phyloP scores from a whole-genome alignment of 2,329 filamentous ascomycete genomes.

The Arthrobotrys musiformis region DNA sequence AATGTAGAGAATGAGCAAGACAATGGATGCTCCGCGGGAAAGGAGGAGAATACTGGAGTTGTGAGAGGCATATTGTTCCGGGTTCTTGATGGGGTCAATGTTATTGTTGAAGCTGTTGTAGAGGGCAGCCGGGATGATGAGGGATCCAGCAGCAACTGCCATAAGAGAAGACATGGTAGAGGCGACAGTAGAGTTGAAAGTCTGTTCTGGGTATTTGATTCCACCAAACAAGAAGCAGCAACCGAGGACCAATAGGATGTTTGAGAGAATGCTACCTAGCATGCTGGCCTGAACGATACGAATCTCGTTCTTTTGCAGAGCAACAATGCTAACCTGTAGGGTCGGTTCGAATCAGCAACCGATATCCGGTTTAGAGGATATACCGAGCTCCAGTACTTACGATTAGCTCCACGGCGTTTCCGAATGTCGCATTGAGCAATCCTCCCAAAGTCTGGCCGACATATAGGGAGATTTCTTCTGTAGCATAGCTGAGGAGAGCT shows the following conservation, averaged over 20 bases:
- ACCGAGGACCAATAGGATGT: conserved; percentile 83
- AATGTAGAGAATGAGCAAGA: conserved; percentile 78
- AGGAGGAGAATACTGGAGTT: conserved; percentile 63
- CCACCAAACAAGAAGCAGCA: conserved; percentile 84
- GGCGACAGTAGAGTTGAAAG: conserved; percentile 79
- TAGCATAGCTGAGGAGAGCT: conserved; percentile 78
- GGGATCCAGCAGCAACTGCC: conserved; percentile 73
- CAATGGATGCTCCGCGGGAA: conserved; percentile 79
- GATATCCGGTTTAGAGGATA: not conserved
- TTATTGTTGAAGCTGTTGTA: conserved; percentile 58
- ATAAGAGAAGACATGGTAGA: conserved; percentile 77
- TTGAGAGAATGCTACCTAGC: conserved; percentile 94
- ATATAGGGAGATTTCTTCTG: conserved; percentile 78
- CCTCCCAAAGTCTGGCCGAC: conserved; percentile 80
- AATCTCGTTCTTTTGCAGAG: conserved; percentile 84
- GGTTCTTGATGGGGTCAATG: conserved; percentile 54
- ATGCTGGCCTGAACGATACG: conserved; percentile 97
- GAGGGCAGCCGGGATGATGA: conserved; percentile 76
- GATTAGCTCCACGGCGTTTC: conserved; percentile 82
- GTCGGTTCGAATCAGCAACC: conserved; percentile 64
- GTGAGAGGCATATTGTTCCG: conserved; percentile 33
- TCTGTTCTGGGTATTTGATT: conserved; percentile 75
- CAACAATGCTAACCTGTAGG: conserved; percentile 80
- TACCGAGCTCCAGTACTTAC: conserved; percentile 63
- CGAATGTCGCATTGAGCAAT: conserved; percentile 79